These are phyloP conservation scores for Gnomoniopsis sp. DNA, from an alignment of 2,329 filamentous ascomycete species.

Conservation along the genomic window DNA sequence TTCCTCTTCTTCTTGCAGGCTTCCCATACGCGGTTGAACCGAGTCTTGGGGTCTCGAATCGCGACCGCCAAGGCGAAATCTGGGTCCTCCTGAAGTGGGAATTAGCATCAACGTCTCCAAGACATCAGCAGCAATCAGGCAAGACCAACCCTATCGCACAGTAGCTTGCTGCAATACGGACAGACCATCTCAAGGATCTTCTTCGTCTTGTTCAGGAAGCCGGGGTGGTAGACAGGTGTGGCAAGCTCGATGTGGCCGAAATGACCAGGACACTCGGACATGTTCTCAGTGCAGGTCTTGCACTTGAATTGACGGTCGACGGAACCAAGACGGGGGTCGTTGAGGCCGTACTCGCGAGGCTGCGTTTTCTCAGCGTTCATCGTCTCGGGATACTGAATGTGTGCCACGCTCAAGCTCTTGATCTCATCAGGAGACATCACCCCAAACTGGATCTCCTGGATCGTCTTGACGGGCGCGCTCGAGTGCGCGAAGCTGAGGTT, in stretches of 20 bases:
- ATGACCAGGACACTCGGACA: constrained; percentile 94
- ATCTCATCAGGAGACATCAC: constrained; percentile 97
- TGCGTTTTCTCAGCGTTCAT: constrained; percentile 95
- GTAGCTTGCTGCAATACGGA: constrained; percentile 97
- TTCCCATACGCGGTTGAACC: constrained; percentile 90
- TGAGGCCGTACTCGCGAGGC: constrained; percentile 86
- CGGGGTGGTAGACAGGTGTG: constrained; percentile 89
- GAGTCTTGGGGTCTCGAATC: constrained; percentile 86
- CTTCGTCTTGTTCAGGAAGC: constrained; percentile 99
- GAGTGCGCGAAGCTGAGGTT: constrained; percentile 89
- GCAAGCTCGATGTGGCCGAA: constrained; percentile 99
- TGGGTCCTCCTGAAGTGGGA: constrained; percentile 68
- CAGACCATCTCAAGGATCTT: constrained; percentile 98
- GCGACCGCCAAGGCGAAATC: constrained; percentile 79
- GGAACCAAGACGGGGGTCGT: constrained; percentile 92
- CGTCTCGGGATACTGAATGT: constrained; percentile 97
- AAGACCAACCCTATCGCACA: constrained; percentile 95
- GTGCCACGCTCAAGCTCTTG: constrained; percentile 96
- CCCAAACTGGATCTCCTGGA: constrained; percentile 99
- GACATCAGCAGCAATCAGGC: constrained; percentile 40
- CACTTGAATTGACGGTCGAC: constrained; percentile 96
- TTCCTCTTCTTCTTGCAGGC: constrained; percentile 84
- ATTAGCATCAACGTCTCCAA: constrained; percentile 43
- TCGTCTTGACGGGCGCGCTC: constrained; percentile 92
- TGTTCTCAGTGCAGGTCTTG: constrained; percentile 92